Evolutionary conservation across 257 asterid species (phyloP).

Genomic region (Solanum verrucosum): DNA sequence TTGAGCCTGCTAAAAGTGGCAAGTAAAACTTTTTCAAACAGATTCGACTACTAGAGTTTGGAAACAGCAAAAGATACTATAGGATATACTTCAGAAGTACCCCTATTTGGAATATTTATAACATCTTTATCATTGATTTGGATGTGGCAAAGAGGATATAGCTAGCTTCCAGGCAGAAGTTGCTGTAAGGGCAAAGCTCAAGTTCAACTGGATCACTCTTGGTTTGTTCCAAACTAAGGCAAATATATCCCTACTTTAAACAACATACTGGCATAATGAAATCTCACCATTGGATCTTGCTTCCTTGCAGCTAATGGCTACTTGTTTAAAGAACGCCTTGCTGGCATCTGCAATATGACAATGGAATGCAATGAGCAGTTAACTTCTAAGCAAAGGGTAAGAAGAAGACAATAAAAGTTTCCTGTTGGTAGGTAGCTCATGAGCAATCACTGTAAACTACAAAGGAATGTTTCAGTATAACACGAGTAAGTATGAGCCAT

Average conservation of each 20-base stretch:
- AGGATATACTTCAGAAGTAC: no score
- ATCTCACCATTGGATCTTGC: conserved; percentile 28
- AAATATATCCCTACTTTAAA: neutral
- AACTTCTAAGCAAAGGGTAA: neutral
- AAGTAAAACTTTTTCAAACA: neutral
- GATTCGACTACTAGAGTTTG: neutral
- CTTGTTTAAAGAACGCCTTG: conserved; percentile 23
- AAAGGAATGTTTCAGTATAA: neutral
- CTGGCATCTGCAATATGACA: conserved; percentile 26
- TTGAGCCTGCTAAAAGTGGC: neutral
- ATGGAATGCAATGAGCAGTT: neutral
- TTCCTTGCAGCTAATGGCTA: conserved; percentile 18
- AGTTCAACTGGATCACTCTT: neutral
- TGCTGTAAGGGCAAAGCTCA: neutral
- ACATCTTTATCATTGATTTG: neutral
- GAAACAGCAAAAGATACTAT: neutral
- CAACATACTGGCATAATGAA: neutral
- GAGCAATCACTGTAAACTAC: neutral
- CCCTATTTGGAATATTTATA: neutral
- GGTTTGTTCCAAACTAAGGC: neutral
- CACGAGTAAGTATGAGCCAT: neutral
- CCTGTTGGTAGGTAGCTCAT: neutral
- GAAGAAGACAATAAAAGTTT: neutral
- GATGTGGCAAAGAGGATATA: neutral
- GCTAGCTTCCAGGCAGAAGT: neutral